phyloP scores from a whole-genome alignment of 1,139 yeast species.

The Yamadazyma songkhlaensis region DNA sequence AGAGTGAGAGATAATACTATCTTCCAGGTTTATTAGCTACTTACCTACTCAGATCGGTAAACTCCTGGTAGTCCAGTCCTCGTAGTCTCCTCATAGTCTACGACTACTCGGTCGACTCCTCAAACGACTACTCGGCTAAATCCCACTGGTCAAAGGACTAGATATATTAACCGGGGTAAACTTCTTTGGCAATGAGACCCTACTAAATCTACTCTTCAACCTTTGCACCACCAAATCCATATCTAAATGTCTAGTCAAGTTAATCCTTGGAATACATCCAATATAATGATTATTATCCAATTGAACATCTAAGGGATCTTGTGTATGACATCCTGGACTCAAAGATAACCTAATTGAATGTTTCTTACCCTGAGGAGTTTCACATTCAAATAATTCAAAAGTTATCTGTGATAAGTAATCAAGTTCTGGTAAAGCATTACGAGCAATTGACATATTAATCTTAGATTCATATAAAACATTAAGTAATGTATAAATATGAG shows the following conservation, averaged over 20 bases:
- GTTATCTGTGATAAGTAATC: conserved; percentile 94
- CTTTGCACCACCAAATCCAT: conserved; percentile 85
- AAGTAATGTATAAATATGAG: conserved; percentile 90
- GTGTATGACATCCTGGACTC: conserved; percentile 98
- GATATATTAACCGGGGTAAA: conserved; percentile 88
- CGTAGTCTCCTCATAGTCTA: too few relatives aligned
- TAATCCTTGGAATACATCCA: conserved; percentile 88
- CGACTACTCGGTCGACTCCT: too few relatives aligned
- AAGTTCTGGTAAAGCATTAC: conserved; percentile 93
- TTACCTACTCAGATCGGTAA: too few relatives aligned
- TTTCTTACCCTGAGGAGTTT: conserved; percentile 62
- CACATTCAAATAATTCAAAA: conserved; percentile 87
- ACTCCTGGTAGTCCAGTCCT: too few relatives aligned
- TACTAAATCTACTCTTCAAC: conserved; percentile 73
- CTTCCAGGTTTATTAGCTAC: too few relatives aligned
- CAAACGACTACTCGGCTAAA: too few relatives aligned
- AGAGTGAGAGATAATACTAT: too few relatives aligned
- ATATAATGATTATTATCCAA: conserved; percentile 95
- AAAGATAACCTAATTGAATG: conserved; percentile 85
- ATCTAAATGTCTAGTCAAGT: conserved; percentile 89
- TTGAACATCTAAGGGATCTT: conserved; percentile 95
- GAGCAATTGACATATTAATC: conserved; percentile 87
- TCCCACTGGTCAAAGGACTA: conserved; percentile 50
- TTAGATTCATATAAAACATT: conserved; percentile 93
- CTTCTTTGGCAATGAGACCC: conserved; percentile 88